Base-by-base conservation (phyloP, 1,139 yeast species). In the Nakaseomyces glabratus region DNA sequence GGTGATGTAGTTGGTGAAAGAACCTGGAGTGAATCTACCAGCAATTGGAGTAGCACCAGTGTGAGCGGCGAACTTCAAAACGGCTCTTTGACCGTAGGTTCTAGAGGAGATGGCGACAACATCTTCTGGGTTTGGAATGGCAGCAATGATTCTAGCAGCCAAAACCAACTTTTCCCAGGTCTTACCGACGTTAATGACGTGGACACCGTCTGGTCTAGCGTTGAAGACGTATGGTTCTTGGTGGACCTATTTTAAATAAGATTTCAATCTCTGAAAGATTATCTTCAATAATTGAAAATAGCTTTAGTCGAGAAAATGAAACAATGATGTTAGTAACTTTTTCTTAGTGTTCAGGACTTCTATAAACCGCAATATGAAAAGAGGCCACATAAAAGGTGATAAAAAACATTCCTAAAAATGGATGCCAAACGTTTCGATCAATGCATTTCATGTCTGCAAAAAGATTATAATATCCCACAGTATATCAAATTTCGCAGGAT, bases 1-100 rank as follows among this genome's bases (percentile, higher is more conserved):
- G 72, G 98, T 93, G 78, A 88, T 90, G 78, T 93, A 93, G 78
- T 93, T 93, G 69, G 99, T 93, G 88, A 93, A 93, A 78, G 84
- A 81, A 82, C 99, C 99, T 72, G 99, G 99, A 61, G 98, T 93
- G 86, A 93, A 93, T 76, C 99, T 88, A 72, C 98, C 98, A 60
- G 98, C 98, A 73, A 93, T 88, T 69, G 98, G 93, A 60, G 97
- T 88, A 57, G 98, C 95, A 71, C 98, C 97, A 60, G 98, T 88
- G 90, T 93, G 98, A 62, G 95, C 85, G 67, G 98, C 97, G 65
- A 82, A 93, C 78, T 93, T 93, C 69, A 93, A 81, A 57, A 88
- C 98, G 65, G 98, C 99, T 79, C 99, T 90, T 78, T 93, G 99
- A 65, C 98, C 99, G 74, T 84, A 90, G 61, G 96, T 88, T 80